phyloP scores from a whole-genome alignment of 495 filamentous ascomycete species.

The Ramalina peruviana region DNA sequence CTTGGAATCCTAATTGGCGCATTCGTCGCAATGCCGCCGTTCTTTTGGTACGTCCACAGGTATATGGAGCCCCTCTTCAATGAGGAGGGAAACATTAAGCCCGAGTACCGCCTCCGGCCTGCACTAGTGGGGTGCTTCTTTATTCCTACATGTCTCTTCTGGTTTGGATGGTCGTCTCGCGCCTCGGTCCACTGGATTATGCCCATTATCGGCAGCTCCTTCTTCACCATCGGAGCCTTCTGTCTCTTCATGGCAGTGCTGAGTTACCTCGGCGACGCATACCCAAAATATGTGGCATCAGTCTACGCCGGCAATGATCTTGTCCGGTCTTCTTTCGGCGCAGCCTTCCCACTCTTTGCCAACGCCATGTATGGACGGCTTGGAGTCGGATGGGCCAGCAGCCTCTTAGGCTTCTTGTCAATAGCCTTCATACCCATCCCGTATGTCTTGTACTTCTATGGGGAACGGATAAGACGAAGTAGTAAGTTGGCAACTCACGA shows the following conservation, averaged over 20 bases:
- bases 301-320: conserved; percentile 35
- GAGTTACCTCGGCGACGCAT: conserved; percentile 20
- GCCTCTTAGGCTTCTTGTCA: conserved; percentile 35
- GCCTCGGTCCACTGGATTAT: conserved; percentile 48
- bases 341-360: conserved; percentile 34
- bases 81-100: conserved; percentile 9
- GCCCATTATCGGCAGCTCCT: conserved; percentile 41
- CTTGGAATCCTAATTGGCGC: conserved; percentile 17
- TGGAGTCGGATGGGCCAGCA: conserved; percentile 37
- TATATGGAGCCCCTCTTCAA: not conserved
- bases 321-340: conserved; percentile 30
- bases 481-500: not conserved
- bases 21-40: conserved; percentile 4
- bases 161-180: conserved; percentile 38
- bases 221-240: conserved; percentile 36
- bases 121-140: conserved; percentile 33
- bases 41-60: conserved; percentile 9
- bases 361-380: conserved; percentile 35
- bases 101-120: conserved; percentile 19
- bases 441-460: conserved; percentile 38
- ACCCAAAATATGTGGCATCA: conserved; percentile 28
- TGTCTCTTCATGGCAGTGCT: not conserved
- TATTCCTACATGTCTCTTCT: conserved; percentile 34
- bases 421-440: conserved; percentile 38
- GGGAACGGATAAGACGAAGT: conserved; percentile 26